phyloP scores from a whole-genome alignment of 1,284 basidiomycete genomes.

The Violaceomyces palustris region DNA sequence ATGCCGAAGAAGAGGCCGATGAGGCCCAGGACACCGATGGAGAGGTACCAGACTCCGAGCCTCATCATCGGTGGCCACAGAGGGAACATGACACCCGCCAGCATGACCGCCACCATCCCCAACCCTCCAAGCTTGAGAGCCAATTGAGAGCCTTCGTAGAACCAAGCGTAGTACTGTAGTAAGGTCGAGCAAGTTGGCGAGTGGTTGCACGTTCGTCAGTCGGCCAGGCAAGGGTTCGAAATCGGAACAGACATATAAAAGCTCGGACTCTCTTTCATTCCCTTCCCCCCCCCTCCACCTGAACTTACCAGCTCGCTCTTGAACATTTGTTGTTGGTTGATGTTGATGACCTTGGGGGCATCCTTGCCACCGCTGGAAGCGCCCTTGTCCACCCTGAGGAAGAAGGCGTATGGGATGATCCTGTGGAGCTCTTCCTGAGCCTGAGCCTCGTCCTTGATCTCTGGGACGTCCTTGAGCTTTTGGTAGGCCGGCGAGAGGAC shows the following conservation, averaged over 20 bases:
- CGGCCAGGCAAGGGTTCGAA: neutral
- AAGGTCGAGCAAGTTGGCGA: neutral
- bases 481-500: slow-evolving; percentile 83
- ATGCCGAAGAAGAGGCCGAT: slow-evolving; percentile 86
- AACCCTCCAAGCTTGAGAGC: slow-evolving; percentile 86
- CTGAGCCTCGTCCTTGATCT: slow-evolving; percentile 65
- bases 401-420: slow-evolving; percentile 64
- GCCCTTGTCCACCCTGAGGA: slow-evolving; percentile 49
- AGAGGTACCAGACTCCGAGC: slow-evolving; percentile 94
- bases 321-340: slow-evolving; percentile 73
- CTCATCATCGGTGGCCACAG: slow-evolving; percentile 90
- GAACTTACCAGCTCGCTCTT: slow-evolving; percentile 35
- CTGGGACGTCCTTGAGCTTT: slow-evolving; percentile 69
- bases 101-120: slow-evolving; percentile 86
- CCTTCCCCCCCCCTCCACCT: neutral
- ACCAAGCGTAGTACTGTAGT: slow-evolving; percentile 72
- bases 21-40: slow-evolving; percentile 78
- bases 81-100: slow-evolving; percentile 98
- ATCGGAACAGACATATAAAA: neutral
- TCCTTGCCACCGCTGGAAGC: slow-evolving; percentile 59
- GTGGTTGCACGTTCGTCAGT: neutral
- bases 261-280: too few species aligned
- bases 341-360: slow-evolving; percentile 54
- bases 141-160: slow-evolving; percentile 90
- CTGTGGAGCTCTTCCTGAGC: slow-evolving; percentile 67